A percentile compares a stretch with the other conserved stretches of the same genome.
These are phyloP conservation scores for Hypseocharis bilobata DNA, from an alignment of 441 rosid species.

Conservation along the genomic window DNA sequence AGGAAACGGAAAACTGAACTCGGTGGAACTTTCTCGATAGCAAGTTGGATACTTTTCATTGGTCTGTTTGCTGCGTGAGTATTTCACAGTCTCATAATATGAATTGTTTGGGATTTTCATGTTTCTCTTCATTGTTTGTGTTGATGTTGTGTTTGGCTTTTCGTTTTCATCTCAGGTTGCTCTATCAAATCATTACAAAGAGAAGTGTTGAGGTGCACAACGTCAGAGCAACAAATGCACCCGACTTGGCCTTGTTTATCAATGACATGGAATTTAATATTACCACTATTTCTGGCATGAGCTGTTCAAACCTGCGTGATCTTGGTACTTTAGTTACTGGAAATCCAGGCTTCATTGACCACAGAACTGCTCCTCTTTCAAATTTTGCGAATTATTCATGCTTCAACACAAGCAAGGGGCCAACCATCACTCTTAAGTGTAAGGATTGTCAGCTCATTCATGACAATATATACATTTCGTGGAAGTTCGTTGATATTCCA, in stretches of 20 bases:
- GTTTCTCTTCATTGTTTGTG: constrained; percentile 11
- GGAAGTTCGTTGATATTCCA: constrained; percentile 84
- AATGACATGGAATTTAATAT: constrained; percentile 77
- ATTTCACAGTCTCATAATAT: background rate
- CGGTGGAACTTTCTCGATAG: constrained; percentile 85
- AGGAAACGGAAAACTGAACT: constrained; percentile 88
- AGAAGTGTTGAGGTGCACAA: constrained; percentile 81
- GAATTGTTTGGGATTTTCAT: background rate
- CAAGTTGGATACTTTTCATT: constrained; percentile 87
- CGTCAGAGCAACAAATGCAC: constrained; percentile 68
- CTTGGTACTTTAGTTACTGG: constrained; percentile 55
- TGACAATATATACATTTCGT: constrained; percentile 63
- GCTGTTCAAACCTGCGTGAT: constrained; percentile 62
- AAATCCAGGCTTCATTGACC: constrained; percentile 53
- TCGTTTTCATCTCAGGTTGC: constrained; percentile 67
- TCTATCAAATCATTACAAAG: constrained; percentile 78
- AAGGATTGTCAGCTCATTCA: constrained; percentile 42
- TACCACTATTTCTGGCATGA: constrained; percentile 80
- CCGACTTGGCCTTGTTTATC: constrained; percentile 57
- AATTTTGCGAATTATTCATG: constrained; percentile 55
- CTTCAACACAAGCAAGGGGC: constrained; percentile 65
- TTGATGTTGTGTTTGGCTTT: constrained; percentile 28
- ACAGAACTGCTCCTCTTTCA: constrained; percentile 42
- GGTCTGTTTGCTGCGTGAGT: constrained; percentile 95
- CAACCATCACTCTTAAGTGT: constrained; percentile 66